Conservation (phyloP, 2,329 filamentous ascomycete genomes). For the Phialophora macrospora region DNA sequence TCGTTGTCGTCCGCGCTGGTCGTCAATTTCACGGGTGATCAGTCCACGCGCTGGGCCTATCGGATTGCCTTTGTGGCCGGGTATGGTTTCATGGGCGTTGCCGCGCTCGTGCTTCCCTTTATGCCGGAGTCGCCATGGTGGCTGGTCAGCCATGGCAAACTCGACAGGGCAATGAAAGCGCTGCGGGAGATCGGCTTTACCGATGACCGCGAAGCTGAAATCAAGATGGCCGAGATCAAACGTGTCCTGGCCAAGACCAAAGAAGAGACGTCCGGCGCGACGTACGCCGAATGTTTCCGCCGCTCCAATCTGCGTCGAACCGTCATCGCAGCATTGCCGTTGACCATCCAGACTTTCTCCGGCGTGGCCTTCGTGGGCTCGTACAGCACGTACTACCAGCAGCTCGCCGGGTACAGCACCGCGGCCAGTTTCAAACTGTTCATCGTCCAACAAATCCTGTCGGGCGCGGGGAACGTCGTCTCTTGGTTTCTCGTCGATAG, state of each 20-base stretch:
- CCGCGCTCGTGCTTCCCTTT: conserved; percentile 35
- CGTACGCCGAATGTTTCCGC: conserved; percentile 43
- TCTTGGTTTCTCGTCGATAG: conserved; percentile 42
- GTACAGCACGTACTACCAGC: conserved; percentile 56
- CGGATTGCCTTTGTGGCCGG: conserved; percentile 50
- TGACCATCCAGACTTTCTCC: conserved; percentile 44
- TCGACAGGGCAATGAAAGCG: conserved; percentile 43
- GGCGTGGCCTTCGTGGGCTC: conserved; percentile 43
- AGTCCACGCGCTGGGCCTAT: conserved; percentile 51
- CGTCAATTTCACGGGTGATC: conserved; percentile 48
- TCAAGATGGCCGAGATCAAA: conserved; percentile 42
- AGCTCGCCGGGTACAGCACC: conserved; percentile 44
- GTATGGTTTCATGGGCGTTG: conserved; percentile 46
- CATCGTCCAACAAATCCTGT: conserved; percentile 49
- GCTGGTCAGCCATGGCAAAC: conserved; percentile 45
- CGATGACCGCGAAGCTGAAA: conserved; percentile 16
- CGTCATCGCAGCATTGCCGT: conserved; percentile 48
- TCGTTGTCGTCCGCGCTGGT: conserved; percentile 49
- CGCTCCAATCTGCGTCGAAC: conserved; percentile 46
- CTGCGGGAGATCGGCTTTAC: conserved; percentile 41
- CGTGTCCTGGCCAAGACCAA: conserved; percentile 44
- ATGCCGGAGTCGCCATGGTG: conserved; percentile 46
- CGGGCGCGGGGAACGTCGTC: conserved; percentile 43
- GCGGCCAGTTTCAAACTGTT: conserved; percentile 45
- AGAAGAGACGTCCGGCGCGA: conserved; percentile 38